These are phyloP conservation scores for Phialophora macrospora DNA, from an alignment of 2,329 filamentous ascomycete genomes.

Conservation along the genomic window DNA sequence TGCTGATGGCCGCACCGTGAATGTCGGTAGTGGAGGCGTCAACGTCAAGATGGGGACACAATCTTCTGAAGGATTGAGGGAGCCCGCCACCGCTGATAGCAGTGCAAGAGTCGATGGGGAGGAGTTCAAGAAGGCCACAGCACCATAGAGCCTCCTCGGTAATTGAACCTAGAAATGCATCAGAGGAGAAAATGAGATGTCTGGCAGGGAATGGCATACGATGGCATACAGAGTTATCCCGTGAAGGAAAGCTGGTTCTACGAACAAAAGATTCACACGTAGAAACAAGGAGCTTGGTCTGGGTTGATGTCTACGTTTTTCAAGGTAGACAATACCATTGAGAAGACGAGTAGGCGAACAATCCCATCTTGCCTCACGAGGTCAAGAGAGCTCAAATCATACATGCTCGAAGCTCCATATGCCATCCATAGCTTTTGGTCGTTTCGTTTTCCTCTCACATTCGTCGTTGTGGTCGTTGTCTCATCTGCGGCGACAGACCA, in stretches of 20 bases:
- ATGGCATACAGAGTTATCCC: not conserved
- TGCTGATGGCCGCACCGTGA: conserved; percentile 68
- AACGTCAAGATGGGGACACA: conserved; percentile 54
- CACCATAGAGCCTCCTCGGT: conserved; percentile 40
- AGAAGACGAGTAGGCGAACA: not conserved
- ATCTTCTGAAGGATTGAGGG: conserved; percentile 60
- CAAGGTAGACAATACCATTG: not conserved
- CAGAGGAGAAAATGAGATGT: not conserved
- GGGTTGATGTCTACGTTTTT: not conserved
- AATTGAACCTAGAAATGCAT: not conserved
- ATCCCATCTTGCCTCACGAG: not conserved
- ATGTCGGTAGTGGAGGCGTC: conserved; percentile 68
- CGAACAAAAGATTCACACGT: not conserved
- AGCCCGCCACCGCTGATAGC: conserved; percentile 63
- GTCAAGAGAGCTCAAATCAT: not conserved
- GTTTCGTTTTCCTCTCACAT: not conserved
- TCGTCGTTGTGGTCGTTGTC: not conserved
- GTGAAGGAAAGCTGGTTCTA: not conserved
- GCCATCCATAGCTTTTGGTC: not conserved
- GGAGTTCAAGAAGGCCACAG: conserved; percentile 60
- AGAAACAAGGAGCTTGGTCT: not conserved
- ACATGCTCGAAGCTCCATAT: not conserved
- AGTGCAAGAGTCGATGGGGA: conserved; percentile 56
- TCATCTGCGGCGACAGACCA: not conserved
- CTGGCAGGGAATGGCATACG: not conserved